A percentile compares a stretch with the other conserved stretches of the same genome.
Conservation (phyloP, 208 protist genomes). For the Trypanosoma avium region DNA sequence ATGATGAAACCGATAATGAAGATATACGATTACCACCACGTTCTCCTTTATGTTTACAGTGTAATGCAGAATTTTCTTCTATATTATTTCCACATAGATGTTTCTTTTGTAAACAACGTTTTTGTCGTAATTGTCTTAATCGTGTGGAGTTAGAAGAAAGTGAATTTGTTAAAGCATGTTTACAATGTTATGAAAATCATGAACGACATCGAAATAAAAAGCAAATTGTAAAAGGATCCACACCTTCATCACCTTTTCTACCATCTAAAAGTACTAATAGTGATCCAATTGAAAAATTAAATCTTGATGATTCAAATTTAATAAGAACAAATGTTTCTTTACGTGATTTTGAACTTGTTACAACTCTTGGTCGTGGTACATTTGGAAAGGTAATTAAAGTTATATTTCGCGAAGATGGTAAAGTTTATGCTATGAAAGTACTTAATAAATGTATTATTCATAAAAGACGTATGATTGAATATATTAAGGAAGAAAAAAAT, state of each 20-base stretch:
- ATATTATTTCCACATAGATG: constrained; percentile 61
- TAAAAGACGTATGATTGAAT: constrained; percentile 80
- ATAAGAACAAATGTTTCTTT: constrained; percentile 39
- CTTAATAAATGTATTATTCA: constrained; percentile 84
- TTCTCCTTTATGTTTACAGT: constrained; percentile 46
- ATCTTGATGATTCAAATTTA: constrained; percentile 7
- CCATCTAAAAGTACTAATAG: not conserved
- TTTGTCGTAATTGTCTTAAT: constrained; percentile 61
- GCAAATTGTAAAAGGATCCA: constrained; percentile 2
- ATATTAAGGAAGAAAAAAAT: constrained; percentile 83
- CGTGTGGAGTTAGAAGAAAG: constrained; percentile 28
- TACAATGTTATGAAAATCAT: constrained; percentile 70
- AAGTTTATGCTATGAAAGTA: constrained; percentile 92
- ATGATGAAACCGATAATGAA: constrained; percentile 20
- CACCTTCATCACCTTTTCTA: constrained; percentile 6
- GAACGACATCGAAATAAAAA: constrained; percentile 32
- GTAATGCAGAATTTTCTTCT: constrained; percentile 63
- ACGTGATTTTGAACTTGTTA: constrained; percentile 88
- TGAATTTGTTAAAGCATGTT: constrained; percentile 37
- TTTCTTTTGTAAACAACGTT: constrained; percentile 62
- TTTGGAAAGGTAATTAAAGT: constrained; percentile 96
- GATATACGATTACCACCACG: constrained; percentile 45
- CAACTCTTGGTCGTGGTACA: constrained; percentile 89
- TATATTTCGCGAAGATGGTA: constrained; percentile 38
- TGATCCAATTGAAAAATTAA: not conserved